Evolutionary conservation across 2,329 filamentous ascomycete species (phyloP).

Genomic region (Mycosphaerella sp.): DNA sequence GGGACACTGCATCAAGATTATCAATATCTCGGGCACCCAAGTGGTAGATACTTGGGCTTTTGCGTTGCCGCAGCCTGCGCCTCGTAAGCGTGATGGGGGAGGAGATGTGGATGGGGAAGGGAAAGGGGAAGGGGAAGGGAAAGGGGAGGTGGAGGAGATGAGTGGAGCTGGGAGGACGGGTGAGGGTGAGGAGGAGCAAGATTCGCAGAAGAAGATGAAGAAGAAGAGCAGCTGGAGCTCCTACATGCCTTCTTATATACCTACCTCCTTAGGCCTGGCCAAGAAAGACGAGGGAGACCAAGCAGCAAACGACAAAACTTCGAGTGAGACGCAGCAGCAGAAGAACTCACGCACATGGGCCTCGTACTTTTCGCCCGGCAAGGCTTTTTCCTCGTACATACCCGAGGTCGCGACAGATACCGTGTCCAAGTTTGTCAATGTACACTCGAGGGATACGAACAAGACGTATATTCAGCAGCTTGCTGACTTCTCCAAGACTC

Average conservation of each 20-base stretch:
- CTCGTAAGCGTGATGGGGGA: slow-evolving; percentile 20
- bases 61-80: slow-evolving; percentile 41
- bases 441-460: slow-evolving; percentile 42
- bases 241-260: slow-evolving; percentile 29
- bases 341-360: slow-evolving; percentile 41
- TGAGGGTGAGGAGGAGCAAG: slow-evolving; percentile 30
- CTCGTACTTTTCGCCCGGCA: slow-evolving; percentile 44
- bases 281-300: slow-evolving; percentile 22
- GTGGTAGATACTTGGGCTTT: slow-evolving; percentile 48
- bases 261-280: slow-evolving; percentile 13
- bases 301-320: slow-evolving; percentile 13
- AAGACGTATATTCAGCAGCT: slow-evolving; percentile 47
- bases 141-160: no score
- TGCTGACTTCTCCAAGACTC: slow-evolving; percentile 47
- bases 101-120: slow-evolving; percentile 21
- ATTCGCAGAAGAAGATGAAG: slow-evolving; percentile 24
- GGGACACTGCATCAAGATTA: slow-evolving; percentile 45
- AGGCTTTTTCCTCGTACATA: slow-evolving; percentile 45
- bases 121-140: slow-evolving; percentile 20
- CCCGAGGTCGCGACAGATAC: slow-evolving; percentile 38
- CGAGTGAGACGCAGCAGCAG: slow-evolving; percentile 30
- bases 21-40: slow-evolving; percentile 48
- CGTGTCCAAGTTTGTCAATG: slow-evolving; percentile 42
- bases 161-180: no score
- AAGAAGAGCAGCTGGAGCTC: slow-evolving; percentile 32